phyloP scores from a whole-genome alignment of 2,329 filamentous ascomycete genomes.

The Neonectria magnoliae region DNA sequence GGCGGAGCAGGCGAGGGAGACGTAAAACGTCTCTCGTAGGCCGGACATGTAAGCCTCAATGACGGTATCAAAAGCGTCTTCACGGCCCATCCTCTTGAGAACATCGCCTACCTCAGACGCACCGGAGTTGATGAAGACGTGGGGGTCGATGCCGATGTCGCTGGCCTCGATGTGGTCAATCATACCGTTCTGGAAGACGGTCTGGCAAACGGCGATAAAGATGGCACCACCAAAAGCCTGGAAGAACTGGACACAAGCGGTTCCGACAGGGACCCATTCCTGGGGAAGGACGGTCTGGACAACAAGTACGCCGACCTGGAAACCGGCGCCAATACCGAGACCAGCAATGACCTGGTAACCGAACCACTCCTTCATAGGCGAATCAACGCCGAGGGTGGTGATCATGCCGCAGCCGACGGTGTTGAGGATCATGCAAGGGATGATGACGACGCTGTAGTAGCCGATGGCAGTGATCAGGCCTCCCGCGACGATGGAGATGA shows the following conservation, averaged over 20 bases:
- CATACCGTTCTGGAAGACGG: conserved; percentile 73
- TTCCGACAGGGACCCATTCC: conserved; percentile 60
- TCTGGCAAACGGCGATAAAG: conserved; percentile 72
- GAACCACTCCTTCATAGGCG: conserved; percentile 62
- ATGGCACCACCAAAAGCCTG: conserved; percentile 73
- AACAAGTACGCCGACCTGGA: conserved; percentile 59
- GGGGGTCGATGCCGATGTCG: conserved; percentile 57
- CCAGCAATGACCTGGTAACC: conserved; percentile 67
- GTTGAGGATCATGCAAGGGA: conserved; percentile 53
- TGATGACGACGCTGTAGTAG: conserved; percentile 54
- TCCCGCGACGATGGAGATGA: conserved; percentile 58
- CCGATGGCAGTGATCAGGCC: conserved; percentile 54
- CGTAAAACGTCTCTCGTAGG: conserved; percentile 62
- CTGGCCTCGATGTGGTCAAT: conserved; percentile 59
- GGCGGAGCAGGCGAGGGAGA: conserved; percentile 59
- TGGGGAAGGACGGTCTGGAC: conserved; percentile 63
- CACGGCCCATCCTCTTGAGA: conserved; percentile 52
- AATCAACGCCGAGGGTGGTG: conserved; percentile 61
- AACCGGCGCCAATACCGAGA: conserved; percentile 61
- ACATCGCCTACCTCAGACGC: conserved; percentile 60
- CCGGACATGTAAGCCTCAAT: conserved; percentile 61
- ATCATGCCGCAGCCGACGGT: conserved; percentile 64
- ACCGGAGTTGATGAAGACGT: conserved; percentile 62
- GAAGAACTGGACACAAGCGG: conserved; percentile 67
- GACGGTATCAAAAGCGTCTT: conserved; percentile 55